These are phyloP conservation scores for Pythium pyrilobum DNA, from an alignment of 352 stramenopile species.

Conservation along the genomic window DNA sequence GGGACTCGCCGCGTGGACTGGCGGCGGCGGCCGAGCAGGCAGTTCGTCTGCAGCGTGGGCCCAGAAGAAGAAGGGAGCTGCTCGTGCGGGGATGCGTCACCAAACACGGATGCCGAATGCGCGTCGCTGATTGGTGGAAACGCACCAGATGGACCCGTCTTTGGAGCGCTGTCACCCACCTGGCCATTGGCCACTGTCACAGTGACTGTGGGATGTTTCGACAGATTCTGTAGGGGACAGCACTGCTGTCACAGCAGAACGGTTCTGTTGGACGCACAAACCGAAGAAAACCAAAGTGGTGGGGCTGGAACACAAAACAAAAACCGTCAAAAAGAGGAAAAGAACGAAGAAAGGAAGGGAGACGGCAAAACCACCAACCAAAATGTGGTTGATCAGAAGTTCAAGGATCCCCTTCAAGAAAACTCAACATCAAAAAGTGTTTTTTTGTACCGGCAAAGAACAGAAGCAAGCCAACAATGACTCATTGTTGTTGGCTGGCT, in stretches of 20 bases:
- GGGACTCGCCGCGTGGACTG: background rate
- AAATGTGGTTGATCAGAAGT: too few species aligned
- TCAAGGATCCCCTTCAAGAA: too few species aligned
- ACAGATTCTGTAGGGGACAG: too few species aligned
- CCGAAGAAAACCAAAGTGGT: constrained; percentile 3
- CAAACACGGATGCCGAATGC: background rate
- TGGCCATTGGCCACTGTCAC: too few species aligned
- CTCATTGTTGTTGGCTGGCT: too few species aligned
- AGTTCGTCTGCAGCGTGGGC: constrained; percentile 15
- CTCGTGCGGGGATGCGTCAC: constrained; percentile 2
- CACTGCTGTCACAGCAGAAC: too few species aligned
- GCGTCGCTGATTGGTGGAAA: background rate
- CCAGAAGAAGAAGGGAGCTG: constrained; percentile 7
- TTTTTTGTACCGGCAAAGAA: too few species aligned
- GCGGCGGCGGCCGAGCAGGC: background rate
- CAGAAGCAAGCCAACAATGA: too few species aligned
- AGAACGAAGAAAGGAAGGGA: background rate
- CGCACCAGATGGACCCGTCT: background rate
- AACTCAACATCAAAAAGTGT: too few species aligned
- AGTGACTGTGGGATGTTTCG: too few species aligned
- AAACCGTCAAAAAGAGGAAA: background rate
- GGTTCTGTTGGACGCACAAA: background rate
- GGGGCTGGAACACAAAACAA: background rate
- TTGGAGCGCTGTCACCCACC: background rate
- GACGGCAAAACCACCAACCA: background rate